These are phyloP conservation scores for Rhinocladiella mackenziei DNA, from an alignment of 2,329 filamentous ascomycete species.

Conservation along the genomic window DNA sequence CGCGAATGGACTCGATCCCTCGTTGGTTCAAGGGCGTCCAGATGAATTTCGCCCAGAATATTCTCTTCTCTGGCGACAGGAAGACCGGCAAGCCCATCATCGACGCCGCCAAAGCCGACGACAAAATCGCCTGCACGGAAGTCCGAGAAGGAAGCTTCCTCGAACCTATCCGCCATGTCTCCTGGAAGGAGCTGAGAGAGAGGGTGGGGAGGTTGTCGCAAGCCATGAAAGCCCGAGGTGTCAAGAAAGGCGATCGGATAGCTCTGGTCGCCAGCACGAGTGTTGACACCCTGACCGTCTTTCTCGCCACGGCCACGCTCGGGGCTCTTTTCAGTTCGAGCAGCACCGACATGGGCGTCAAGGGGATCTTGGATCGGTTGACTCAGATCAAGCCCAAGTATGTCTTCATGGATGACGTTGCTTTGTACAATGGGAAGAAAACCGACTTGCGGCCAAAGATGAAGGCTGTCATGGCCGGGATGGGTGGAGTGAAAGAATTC, in stretches of 20 bases:
- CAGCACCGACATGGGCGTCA: conserved; percentile 78
- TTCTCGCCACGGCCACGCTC: conserved; percentile 64
- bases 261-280: conserved; percentile 72
- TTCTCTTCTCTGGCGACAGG: conserved; percentile 53
- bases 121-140: conserved; percentile 66
- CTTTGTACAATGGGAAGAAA: conserved; percentile 73
- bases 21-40: conserved; percentile 71
- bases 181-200: conserved; percentile 63
- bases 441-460: conserved; percentile 72
- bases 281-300: conserved; percentile 67
- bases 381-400: conserved; percentile 71
- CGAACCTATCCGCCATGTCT: conserved; percentile 49
- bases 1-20: conserved; percentile 66
- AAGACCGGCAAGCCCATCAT: conserved; percentile 43
- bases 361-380: conserved; percentile 70
- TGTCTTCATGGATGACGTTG: conserved; percentile 78
- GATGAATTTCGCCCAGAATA: conserved; percentile 76
- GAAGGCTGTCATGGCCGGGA: conserved; percentile 58
- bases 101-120: conserved; percentile 62
- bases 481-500: conserved; percentile 60
- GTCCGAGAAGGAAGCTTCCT: conserved; percentile 42
- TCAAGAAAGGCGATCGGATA: conserved; percentile 68
- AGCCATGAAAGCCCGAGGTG: conserved; percentile 63
- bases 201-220: conserved; percentile 58
- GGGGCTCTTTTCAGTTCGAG: conserved; percentile 72